Evolutionary conservation across 1,139 yeast genomes (phyloP), one percentile per base, ranked within the genome.

Genomic region (Taphrina flavorubra): DNA sequence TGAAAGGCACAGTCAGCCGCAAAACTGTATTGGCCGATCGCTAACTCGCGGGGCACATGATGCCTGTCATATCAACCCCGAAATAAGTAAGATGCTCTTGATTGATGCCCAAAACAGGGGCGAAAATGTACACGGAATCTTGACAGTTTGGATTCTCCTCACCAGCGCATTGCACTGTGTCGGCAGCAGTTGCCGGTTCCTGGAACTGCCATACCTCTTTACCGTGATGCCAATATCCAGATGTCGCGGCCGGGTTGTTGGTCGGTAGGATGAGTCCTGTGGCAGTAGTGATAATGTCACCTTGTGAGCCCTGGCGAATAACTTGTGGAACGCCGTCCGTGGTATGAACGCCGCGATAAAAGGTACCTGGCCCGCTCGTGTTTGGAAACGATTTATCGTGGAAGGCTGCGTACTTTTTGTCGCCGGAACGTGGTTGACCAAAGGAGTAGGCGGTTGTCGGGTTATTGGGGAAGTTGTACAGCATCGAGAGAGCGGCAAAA

Each of bases 171-270:
- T 49, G 55, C 14, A 49, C 55, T 2, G 55, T 49, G 11, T 49
- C 55, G 31, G 55, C 55, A 10, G 55, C 55, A 13, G 55, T 49
- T 2, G 55, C 55, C 13, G 55, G 55, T 7, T 49, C 55, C 37
- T 49, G 55, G 55, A 49, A 49, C n/a, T 49, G 55, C 55, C 55
- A 49, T 13, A 49, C 37, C n/a, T 49, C 55, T 11, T 20, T 49
- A 5, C 55, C 55, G 55, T 49, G 55, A 11, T 49, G 55, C 55
- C 55, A 49, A 49, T 49, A 49, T 10, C 55, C 55, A 3, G 55
- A 49, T 10, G 55, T 49, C 14, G 55, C 55, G 13, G 34, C 37
- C 14, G 55, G 55, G n/a, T 49, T 20, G 55, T 49, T 49, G 7
- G 16, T 10, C 16, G 55, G 55, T n/a, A 49, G 36, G 14, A 49